Conservation (phyloP, 441 rosid genomes). For the Melastoma candidum region DNA sequence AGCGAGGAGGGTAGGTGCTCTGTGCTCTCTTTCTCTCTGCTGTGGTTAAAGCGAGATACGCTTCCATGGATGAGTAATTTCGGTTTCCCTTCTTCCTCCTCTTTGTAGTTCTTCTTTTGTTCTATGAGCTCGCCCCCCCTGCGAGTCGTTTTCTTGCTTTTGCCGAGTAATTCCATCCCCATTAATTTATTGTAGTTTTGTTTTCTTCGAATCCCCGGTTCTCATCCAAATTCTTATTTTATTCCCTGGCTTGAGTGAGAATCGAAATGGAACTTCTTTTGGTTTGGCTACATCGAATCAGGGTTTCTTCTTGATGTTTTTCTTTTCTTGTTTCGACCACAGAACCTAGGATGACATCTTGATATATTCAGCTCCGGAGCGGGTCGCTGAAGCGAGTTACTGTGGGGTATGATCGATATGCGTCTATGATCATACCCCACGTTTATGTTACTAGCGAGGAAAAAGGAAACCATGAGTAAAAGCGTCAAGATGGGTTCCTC, state of each 20-base stretch:
- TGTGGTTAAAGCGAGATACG: too few species aligned
- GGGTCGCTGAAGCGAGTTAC: too few species aligned
- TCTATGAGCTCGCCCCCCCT: too few species aligned
- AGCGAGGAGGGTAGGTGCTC: slow-evolving; percentile 31
- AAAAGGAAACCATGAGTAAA: slow-evolving; percentile 35
- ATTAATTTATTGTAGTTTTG: too few species aligned
- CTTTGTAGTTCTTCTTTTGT: slow-evolving; percentile 12
- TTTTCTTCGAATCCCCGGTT: too few species aligned
- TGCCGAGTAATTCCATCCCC: too few species aligned
- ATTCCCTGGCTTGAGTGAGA: neutral
- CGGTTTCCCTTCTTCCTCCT: slow-evolving; percentile 2
- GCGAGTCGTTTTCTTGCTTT: too few species aligned
- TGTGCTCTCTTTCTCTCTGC: neutral
- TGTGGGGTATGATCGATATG: too few species aligned
- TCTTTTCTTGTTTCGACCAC: neutral
- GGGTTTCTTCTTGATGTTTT: neutral
- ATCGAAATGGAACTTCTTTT: neutral
- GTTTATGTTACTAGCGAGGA: neutral
- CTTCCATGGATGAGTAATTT: neutral
- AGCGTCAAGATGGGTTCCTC: slow-evolving; percentile 25
- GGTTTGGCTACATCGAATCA: neutral
- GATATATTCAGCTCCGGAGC: too few species aligned
- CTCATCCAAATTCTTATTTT: neutral
- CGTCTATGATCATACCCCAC: too few species aligned
- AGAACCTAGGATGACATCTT: neutral